A percentile compares a stretch with the other conserved stretches of the same genome.
These are phyloP conservation scores for Circinella minor DNA, from an alignment of 371 early-diverging fungal species.

Conservation along the genomic window DNA sequence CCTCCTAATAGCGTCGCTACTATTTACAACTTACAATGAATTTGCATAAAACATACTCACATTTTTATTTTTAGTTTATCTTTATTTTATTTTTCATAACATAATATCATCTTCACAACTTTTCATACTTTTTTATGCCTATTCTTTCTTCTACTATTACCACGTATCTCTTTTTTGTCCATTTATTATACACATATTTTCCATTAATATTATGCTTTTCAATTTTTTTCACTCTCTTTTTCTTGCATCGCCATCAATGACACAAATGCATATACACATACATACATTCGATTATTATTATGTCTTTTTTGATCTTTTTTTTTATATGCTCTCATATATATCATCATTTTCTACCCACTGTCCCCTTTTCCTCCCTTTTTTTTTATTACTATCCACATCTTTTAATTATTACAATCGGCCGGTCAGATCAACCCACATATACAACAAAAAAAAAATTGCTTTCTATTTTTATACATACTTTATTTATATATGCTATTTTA, in stretches of 20 bases:
- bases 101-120: not conserved
- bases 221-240: no score
- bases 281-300: no score
- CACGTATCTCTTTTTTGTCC: no score
- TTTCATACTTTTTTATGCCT: no score
- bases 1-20: no score
- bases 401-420: not conserved
- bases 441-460: not conserved
- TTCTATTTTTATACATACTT: not conserved
- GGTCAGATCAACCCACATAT: not conserved
- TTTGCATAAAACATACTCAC: constrained; percentile 3
- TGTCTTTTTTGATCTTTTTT: no score
- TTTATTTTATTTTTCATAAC: no score
- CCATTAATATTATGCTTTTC: no score
- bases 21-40: not conserved
- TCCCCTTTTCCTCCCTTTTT: not conserved
- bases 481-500: not conserved
- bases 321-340: not conserved
- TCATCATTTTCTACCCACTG: not conserved
- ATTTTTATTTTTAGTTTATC: not conserved
- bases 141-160: no score
- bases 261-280: no score
- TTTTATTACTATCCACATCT: not conserved
- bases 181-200: no score
- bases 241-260: no score